These are phyloP conservation scores for Boletus tylopilopsis DNA, from an alignment of 768 basidiomycete species.

Conservation along the genomic window DNA sequence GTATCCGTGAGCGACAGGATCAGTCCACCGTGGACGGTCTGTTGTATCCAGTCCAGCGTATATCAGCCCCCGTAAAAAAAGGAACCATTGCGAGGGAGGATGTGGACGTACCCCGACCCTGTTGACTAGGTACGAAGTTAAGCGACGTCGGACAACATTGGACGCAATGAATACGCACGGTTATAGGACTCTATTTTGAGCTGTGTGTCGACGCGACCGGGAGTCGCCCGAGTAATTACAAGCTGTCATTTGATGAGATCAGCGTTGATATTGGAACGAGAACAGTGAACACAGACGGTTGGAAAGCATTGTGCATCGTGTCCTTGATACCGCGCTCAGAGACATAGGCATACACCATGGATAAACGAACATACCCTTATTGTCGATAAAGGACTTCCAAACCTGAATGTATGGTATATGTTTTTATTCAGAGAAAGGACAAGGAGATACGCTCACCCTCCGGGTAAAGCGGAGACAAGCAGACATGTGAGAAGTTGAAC, in stretches of 20 bases:
- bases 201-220: conserved; percentile 66
- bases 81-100: background rate
- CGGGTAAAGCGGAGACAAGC: conserved; percentile 72
- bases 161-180: conserved; percentile 38
- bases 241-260: conserved; percentile 42
- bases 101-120: conserved; percentile 65
- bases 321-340: conserved; percentile 40
- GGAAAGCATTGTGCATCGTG: conserved; percentile 81
- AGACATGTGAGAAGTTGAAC: conserved; percentile 39
- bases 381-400: conserved; percentile 77
- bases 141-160: background rate
- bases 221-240: conserved; percentile 58
- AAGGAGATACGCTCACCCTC: conserved; percentile 37
- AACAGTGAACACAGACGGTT: conserved; percentile 44
- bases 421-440: background rate
- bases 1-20: conserved; percentile 82
- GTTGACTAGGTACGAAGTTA: conserved; percentile 51
- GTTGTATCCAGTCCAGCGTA: too few relatives aligned
- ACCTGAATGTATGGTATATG: conserved; percentile 38
- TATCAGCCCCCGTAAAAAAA: background rate
- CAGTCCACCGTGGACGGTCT: conserved; percentile 76
- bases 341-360: background rate
- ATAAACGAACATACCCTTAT: conserved; percentile 48
- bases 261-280: background rate
- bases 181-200: conserved; percentile 75